Percentiles rank a stretch among this genome's conserved stretches.
These are phyloP conservation scores for Saccharum spontaneum DNA, from an alignment of 176 grass and related monocot genomes.

Conservation along the genomic window DNA sequence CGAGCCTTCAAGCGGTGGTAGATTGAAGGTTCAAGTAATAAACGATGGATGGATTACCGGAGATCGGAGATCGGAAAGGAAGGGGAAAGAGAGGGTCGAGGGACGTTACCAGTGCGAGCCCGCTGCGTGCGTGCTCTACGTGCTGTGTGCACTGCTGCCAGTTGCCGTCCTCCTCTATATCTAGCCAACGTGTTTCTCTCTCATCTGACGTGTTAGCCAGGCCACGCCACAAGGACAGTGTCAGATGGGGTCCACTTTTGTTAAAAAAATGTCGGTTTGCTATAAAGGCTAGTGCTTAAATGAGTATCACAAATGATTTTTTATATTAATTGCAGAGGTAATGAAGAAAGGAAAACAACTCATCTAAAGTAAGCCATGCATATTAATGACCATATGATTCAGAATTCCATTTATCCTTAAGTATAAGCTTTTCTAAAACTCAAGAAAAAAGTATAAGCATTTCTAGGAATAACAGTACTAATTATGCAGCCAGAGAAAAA, in stretches of 20 bases:
- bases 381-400: neutral
- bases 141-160: neutral
- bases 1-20: neutral
- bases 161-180: neutral
- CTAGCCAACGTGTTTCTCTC: neutral
- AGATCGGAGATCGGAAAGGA: neutral
- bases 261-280: neutral
- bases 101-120: neutral
- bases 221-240: neutral
- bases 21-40: neutral
- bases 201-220: neutral
- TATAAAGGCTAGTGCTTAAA: neutral
- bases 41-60: neutral
- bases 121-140: neutral
- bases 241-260: neutral
- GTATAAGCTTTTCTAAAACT: too few species aligned
- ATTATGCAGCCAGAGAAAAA: neutral
- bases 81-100: neutral
- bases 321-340: neutral
- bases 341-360: neutral
- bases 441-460: neutral
- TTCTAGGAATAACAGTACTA: neutral
- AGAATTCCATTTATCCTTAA: neutral
- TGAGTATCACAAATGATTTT: neutral
- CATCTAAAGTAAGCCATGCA: neutral